Conservation (phyloP, 73 alveolate genomes). For the Paraurostyla sp. region DNA sequence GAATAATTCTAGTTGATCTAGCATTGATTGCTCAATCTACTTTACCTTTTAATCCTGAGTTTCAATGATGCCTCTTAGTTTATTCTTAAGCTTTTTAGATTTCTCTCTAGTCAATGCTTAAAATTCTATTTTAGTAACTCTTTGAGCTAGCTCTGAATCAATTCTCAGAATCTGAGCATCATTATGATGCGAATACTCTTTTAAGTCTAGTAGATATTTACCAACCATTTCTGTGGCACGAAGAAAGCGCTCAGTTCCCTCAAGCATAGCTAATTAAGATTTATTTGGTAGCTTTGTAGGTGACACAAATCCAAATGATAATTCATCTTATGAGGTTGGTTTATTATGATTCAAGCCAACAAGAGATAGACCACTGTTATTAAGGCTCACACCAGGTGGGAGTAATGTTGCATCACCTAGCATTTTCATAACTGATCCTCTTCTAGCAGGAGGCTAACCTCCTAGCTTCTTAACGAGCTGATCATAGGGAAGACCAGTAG, state of each 20-base stretch:
- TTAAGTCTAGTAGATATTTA: constrained; percentile 38
- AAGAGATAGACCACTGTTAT: neutral
- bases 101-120: constrained; percentile 25
- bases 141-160: neutral
- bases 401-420: constrained; percentile 40
- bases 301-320: neutral
- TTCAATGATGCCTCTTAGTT: constrained; percentile 5
- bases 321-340: constrained; percentile 13
- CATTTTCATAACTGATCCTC: constrained; percentile 51
- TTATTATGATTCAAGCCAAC: neutral
- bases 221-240: constrained; percentile 52
- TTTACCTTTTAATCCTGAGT: constrained; percentile 24
- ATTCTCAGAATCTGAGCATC: constrained; percentile 16
- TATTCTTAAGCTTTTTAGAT: constrained; percentile 51
- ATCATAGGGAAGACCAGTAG: constrained; percentile 58
- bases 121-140: constrained; percentile 27
- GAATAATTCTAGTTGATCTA: constrained; percentile 17
- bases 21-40: constrained; percentile 3
- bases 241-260: constrained; percentile 39
- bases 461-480: constrained; percentile 35
- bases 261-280: constrained; percentile 8
- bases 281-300: neutral
- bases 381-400: constrained; percentile 37
- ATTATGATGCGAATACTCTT: constrained; percentile 29
- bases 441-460: constrained; percentile 41